Conservation (phyloP, 1,284 basidiomycete species). For the Coniophora puteana region DNA sequence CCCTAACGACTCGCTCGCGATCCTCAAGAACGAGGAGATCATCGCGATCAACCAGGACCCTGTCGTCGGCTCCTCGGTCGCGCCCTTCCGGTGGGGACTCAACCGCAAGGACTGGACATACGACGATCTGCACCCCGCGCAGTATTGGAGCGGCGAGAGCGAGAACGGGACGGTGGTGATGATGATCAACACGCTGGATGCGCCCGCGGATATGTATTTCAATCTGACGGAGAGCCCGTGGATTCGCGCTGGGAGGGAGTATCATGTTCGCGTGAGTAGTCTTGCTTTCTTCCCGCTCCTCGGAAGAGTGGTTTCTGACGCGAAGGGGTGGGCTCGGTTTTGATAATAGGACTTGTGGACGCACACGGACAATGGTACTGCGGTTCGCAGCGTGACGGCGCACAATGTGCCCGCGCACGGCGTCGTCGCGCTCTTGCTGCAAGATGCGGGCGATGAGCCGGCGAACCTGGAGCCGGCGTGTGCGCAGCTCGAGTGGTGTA, state of each 20-base stretch:
- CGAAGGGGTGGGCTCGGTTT: constrained; percentile 8
- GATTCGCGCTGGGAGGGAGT: constrained; percentile 63
- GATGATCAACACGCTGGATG: constrained; percentile 53
- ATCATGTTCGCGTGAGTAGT: constrained; percentile 48
- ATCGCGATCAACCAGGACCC: constrained; percentile 69
- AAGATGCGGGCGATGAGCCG: constrained; percentile 66
- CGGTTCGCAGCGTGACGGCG: constrained; percentile 59
- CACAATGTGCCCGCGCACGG: constrained; percentile 59
- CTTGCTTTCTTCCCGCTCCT: neutral
- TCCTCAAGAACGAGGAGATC: constrained; percentile 60
- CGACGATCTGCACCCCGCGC: constrained; percentile 47
- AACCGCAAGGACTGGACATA: constrained; percentile 41
- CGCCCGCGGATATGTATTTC: constrained; percentile 56
- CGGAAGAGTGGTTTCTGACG: neutral
- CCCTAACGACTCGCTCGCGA: constrained; percentile 46
- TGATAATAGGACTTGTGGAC: constrained; percentile 57
- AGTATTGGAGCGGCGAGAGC: constrained; percentile 56
- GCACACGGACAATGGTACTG: constrained; percentile 66
- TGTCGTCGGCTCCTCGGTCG: constrained; percentile 53
- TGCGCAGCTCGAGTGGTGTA: constrained; percentile 42
- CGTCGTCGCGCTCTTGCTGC: constrained; percentile 62
- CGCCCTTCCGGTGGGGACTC: constrained; percentile 66
- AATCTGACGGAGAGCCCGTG: constrained; percentile 67
- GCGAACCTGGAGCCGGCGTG: constrained; percentile 45
- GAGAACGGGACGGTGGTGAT: constrained; percentile 54